phyloP scores from a whole-genome alignment of 768 basidiomycete genomes.

The Calocybe gangraenosa region DNA sequence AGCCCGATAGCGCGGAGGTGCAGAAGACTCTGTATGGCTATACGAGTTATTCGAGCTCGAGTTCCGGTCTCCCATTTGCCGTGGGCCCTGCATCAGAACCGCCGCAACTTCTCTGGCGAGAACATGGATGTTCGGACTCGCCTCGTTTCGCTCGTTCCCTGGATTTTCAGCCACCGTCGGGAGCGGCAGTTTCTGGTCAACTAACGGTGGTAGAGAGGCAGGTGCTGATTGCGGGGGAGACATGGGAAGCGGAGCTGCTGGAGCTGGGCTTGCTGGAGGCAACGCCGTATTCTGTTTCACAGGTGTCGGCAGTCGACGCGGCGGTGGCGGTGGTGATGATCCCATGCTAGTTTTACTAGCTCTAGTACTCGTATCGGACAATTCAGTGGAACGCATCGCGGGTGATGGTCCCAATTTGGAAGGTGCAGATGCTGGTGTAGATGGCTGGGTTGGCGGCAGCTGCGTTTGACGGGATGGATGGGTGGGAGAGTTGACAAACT shows the following conservation, averaged over 20 bases:
- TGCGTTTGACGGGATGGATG: not conserved
- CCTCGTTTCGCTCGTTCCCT: not conserved
- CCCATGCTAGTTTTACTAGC: no score
- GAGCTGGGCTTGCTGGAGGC: not conserved
- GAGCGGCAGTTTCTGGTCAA: slow-evolving; percentile 1
- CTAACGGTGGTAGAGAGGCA: not conserved
- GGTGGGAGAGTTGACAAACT: slow-evolving; percentile 1
- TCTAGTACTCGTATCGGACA: no score
- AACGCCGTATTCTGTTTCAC: not conserved
- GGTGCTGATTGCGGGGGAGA: not conserved
- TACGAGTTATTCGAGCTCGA: slow-evolving; percentile 4
- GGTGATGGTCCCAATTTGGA: no score
- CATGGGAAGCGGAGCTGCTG: not conserved
- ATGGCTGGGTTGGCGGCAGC: not conserved
- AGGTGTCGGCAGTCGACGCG: not conserved
- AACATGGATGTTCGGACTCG: slow-evolving; percentile 19
- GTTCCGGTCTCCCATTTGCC: not conserved
- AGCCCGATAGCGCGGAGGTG: slow-evolving; percentile 16
- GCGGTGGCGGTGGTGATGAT: no score
- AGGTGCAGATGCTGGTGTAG: not conserved
- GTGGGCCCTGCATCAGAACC: slow-evolving; percentile 20
- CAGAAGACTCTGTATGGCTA: slow-evolving; percentile 7
- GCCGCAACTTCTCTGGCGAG: slow-evolving; percentile 26
- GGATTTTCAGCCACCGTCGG: not conserved
- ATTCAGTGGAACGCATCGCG: no score